Evolutionary conservation across 768 basidiomycete species (phyloP).

Genomic region (Termitomyces sp.): DNA sequence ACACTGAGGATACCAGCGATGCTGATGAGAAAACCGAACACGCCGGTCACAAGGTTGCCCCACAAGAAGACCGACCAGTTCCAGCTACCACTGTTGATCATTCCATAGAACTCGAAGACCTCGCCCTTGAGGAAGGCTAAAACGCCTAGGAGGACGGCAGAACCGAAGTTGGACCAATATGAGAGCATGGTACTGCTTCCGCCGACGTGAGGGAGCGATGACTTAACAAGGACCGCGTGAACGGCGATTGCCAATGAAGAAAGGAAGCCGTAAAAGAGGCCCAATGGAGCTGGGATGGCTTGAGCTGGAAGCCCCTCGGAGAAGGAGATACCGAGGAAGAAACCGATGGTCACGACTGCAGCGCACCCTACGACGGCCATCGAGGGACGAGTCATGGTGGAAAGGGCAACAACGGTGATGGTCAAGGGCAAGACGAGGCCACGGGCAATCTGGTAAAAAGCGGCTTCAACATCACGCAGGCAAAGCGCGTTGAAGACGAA

Average conservation of each 20-base stretch:
- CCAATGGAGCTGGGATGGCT: constrained; percentile 46
- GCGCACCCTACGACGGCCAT: constrained; percentile 62
- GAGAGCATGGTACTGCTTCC: constrained; percentile 72
- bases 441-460: constrained; percentile 79
- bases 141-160: constrained; percentile 57
- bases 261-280: constrained; percentile 67
- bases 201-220: constrained; percentile 61
- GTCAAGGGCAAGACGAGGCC: constrained; percentile 81
- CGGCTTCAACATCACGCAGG: constrained; percentile 62
- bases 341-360: constrained; percentile 69
- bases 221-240: constrained; percentile 85
- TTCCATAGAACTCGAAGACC: constrained; percentile 44
- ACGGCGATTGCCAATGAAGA: constrained; percentile 70
- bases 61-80: constrained; percentile 29
- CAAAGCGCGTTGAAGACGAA: constrained; percentile 26
- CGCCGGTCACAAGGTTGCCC: constrained; percentile 45
- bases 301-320: constrained; percentile 41
- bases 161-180: constrained; percentile 75
- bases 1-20: constrained; percentile 77
- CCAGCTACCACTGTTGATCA: constrained; percentile 34
- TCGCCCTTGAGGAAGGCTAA: constrained; percentile 69
- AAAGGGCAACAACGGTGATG: constrained; percentile 62
- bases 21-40: constrained; percentile 78
- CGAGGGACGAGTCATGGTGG: constrained; percentile 61
- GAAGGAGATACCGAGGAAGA: constrained; percentile 58